phyloP scores from a whole-genome alignment of 83 land plant species.

The Isoetes engelmannii region DNA sequence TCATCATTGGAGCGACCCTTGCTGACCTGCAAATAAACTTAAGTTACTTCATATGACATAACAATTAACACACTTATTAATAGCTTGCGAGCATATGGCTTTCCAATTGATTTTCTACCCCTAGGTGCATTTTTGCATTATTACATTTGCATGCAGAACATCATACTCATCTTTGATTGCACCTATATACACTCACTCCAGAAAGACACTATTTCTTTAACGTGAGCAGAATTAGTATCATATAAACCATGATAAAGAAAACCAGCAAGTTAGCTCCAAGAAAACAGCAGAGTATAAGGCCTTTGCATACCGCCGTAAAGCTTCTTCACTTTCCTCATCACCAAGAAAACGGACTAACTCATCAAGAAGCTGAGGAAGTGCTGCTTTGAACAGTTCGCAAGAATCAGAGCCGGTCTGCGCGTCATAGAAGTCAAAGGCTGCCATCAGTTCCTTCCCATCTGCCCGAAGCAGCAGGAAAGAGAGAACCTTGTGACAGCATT shows the following conservation, averaged over 20 bases:
- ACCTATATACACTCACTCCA: too few species aligned
- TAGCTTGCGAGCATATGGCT: too few species aligned
- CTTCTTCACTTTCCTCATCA: constrained; percentile 44
- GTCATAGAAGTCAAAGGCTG: constrained; percentile 79
- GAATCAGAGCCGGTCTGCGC: constrained; percentile 65
- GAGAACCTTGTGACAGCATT: constrained; percentile 83
- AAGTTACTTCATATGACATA: too few species aligned
- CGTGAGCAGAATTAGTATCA: too few species aligned
- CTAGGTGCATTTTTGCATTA: too few species aligned
- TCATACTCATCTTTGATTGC: too few species aligned
- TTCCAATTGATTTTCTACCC: too few species aligned
- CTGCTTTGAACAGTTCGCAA: constrained; percentile 85
- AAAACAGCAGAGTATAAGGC: not conserved
- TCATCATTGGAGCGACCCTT: constrained; percentile 78
- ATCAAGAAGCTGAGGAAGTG: constrained; percentile 81
- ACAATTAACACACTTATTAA: too few species aligned
- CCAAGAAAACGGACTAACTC: constrained; percentile 81
- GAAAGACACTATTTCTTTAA: too few species aligned
- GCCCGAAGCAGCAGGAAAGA: constrained; percentile 68
- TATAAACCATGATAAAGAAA: too few species aligned
- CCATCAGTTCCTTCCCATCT: constrained; percentile 52
- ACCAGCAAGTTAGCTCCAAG: too few species aligned
- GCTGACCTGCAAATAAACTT: constrained; percentile 47
- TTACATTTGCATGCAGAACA: too few species aligned
- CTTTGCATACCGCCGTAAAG: constrained; percentile 45